These are phyloP conservation scores for Cephaloascus fragrans DNA, from an alignment of 805 yeast species.

Conservation along the genomic window DNA sequence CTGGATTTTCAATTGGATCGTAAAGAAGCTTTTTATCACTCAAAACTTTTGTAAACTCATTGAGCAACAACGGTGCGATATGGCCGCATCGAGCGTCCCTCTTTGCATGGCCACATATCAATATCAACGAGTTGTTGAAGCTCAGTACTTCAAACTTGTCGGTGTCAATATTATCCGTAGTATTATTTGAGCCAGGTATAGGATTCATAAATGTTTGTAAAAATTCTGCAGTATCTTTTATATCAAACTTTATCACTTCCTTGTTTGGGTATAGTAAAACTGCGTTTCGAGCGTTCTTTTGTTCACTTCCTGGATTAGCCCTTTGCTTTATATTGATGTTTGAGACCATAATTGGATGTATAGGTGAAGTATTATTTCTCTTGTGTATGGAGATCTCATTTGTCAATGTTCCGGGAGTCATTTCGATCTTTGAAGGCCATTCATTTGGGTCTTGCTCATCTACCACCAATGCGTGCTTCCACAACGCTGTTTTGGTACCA, in stretches of 20 bases:
- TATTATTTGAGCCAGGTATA: conserved; percentile 6
- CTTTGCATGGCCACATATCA: conserved; percentile 58
- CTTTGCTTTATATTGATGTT: conserved; percentile 23
- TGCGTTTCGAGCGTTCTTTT: conserved; percentile 9
- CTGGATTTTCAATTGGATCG: conserved; percentile 9
- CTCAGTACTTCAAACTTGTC: conserved; percentile 5
- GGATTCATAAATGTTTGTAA: conserved; percentile 32
- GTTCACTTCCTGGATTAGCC: not conserved
- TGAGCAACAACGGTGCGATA: conserved; percentile 46
- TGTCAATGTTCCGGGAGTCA: conserved; percentile 32
- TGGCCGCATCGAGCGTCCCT: conserved; percentile 62
- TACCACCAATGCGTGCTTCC: conserved; percentile 48
- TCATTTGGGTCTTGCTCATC: conserved; percentile 25
- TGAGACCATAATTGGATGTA: conserved; percentile 41
- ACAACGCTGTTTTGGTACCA: conserved; percentile 38
- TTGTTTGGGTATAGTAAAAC: conserved; percentile 51
- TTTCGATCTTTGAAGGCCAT: conserved; percentile 45
- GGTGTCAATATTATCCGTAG: conserved; percentile 3
- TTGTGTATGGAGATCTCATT: conserved; percentile 25
- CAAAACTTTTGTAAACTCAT: conserved; percentile 40
- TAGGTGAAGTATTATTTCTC: conserved; percentile 23
- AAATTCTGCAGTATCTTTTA: conserved; percentile 21
- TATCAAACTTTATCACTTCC: conserved; percentile 23
- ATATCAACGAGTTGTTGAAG: conserved; percentile 20
- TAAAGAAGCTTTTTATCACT: conserved; percentile 18